Conservation (phyloP, 179 eudicot species). For the Sideroxylon spinosum region DNA sequence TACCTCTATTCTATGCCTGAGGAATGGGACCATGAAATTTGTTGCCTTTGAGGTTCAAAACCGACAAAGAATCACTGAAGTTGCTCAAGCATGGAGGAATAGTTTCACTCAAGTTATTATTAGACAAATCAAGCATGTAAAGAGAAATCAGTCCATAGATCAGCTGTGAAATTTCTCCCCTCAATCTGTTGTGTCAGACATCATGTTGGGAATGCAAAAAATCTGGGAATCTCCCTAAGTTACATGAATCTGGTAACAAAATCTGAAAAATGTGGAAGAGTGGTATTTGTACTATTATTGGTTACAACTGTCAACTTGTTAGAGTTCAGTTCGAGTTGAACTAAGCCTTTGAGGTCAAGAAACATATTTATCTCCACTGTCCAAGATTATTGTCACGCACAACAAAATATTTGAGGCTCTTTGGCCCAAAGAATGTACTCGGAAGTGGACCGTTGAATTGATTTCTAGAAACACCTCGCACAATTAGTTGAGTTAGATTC, state of each 20-base stretch:
- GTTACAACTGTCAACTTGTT: neutral
- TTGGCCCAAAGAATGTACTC: neutral
- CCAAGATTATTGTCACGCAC: neutral
- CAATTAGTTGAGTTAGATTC: slow-evolving; percentile 13
- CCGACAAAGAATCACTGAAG: neutral
- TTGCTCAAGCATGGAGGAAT: slow-evolving; percentile 22
- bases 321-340: neutral
- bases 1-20: neutral
- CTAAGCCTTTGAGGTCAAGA: slow-evolving; percentile 3
- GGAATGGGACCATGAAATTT: slow-evolving; percentile 24
- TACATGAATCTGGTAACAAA: slow-evolving; percentile 7
- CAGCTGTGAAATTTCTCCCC: slow-evolving; percentile 10
- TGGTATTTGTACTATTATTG: neutral
- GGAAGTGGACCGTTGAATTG: slow-evolving; percentile 13
- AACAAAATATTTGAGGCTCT: slow-evolving; percentile 6
- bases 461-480: neutral
- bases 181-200: slow-evolving; percentile 6
- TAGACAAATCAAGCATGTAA: neutral
- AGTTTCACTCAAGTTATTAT: slow-evolving; percentile 13
- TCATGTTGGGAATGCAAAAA: slow-evolving; percentile 10
- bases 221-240: slow-evolving; percentile 12
- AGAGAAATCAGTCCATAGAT: slow-evolving; percentile 5
- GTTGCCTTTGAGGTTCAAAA: slow-evolving; percentile 11
- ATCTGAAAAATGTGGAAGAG: neutral
- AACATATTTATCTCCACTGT: neutral